Evolutionary conservation across 1,284 basidiomycete genomes (phyloP), one percentile per base, ranked within the genome.

Genomic region (Tilletia setariae): DNA sequence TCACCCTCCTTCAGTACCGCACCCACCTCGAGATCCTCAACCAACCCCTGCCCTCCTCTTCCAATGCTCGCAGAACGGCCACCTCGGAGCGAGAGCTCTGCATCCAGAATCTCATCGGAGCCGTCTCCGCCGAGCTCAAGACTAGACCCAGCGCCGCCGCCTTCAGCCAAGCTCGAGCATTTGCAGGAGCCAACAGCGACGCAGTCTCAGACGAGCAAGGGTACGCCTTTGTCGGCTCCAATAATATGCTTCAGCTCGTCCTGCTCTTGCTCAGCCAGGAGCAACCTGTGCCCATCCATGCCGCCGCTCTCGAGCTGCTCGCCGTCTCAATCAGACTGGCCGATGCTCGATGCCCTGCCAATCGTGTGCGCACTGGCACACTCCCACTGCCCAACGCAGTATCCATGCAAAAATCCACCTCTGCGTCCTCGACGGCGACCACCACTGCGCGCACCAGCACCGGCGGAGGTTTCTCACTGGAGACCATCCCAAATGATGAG

Each of bases 261-360:
- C n/a, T 74, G 69, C 56, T 61, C 56, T 30, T 61, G 28, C 44
- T 49, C 25, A 49, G 63, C 44, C 46, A 49, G 40, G 46, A 64
- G 19, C 49, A 49, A 40, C 63, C 49, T 19, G 49, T 64, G 23
- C 63, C 46, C 3, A 49, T 64, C 25, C 63, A 44, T 44, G 63
- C 44, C 43, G 49, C 46, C 35, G 63, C 49, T 15, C 44, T 64
- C 35, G 53, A 51, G 21, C 32, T 65, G 42, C 53, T 65, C 64
- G 64, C 64, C 53, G 42, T 47, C 32, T 35, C 47, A 16, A 28
- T 49, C 19, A 30, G 32, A 32, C 28, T 65, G 25, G 53, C 53
- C 35, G 47, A 49, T 35, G 64, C 40, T 44, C 35, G 47, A 32
- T 56, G 64, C 46, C 64, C 53, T 8, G 28, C 64, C 21, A 65